Base-by-base conservation (phyloP, 441 rosid species). In the Jatropha multifida region DNA sequence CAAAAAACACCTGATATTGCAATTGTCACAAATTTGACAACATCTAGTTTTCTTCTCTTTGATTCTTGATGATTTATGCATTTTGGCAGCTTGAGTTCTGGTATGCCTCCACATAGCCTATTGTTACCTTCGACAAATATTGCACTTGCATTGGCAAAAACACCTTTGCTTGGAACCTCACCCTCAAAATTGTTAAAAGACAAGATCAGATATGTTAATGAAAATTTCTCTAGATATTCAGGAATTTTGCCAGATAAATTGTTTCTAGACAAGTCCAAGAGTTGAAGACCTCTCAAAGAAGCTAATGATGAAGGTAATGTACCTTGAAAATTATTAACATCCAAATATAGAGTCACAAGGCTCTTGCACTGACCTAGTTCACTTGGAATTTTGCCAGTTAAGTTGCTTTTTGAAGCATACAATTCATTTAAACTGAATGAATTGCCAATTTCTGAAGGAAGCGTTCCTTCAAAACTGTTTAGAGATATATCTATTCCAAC, bases 241-340 rank as follows among this genome's bases (percentile, higher is more conserved):
- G 32, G 32, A 27, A 27, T 27, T 27, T 27, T 27, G 32, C 32
- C 32, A 27, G 32, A 27, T 27, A 27, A 27, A 27, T 27, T 27
- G 32, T 27, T 27, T 27, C 32, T 27, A 27, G 32, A 27, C 32
- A 27, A 27, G 32, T 27, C 32, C 32, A 27, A 2, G 32, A 27
- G 1, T 27, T 27, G 32, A 27, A 27, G 32, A 27, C 32, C 32
- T 27, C 32, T 27, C 32, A 27, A 27, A 27, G 32, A 27, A 27
- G 32, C 32, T 27, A 27, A 27, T 27, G 32, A 27, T 27, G 32
- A 27, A 27, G 32, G 32, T 27, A 27, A 27, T 27, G 32, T 32
- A 18, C 86, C 83, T 23, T 37, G 2, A 40, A 84, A 77, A n/a
- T 23, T 20, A 65, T 84, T 81, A 14, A n/a, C 62, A 5, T 26